Conservation (phyloP, 2,329 filamentous ascomycete species). For the Calonectria montana region DNA sequence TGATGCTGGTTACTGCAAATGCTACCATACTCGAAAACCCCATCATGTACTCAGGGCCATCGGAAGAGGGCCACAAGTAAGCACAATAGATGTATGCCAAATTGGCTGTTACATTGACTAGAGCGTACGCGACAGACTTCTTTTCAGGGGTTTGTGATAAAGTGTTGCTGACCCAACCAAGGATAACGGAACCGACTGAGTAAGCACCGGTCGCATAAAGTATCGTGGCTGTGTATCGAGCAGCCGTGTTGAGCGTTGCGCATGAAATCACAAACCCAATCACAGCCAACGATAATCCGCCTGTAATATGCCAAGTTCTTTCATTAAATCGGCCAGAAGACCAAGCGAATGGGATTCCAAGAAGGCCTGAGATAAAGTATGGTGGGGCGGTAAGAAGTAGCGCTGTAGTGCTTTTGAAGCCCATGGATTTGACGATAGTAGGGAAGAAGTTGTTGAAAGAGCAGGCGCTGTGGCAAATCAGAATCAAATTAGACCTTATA, state of each 20-base stretch:
- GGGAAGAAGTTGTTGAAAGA: background rate
- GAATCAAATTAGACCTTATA: background rate
- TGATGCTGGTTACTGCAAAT: background rate
- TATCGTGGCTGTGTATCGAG: background rate
- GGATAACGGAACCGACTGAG: background rate
- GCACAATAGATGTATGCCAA: background rate
- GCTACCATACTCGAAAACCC: background rate
- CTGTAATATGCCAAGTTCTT: background rate
- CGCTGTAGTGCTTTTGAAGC: background rate
- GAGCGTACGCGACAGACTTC: background rate
- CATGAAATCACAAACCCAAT: background rate
- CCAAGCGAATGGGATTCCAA: background rate
- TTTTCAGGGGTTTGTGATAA: background rate
- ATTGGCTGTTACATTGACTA: background rate
- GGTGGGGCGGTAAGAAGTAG: background rate
- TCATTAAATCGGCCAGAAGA: background rate
- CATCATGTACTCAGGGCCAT: background rate
- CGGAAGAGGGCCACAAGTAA: background rate
- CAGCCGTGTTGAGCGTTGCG: background rate
- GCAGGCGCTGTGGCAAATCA: background rate
- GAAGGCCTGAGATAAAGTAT: background rate
- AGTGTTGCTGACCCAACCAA: background rate
- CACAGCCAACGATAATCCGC: background rate
- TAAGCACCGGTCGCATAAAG: background rate
- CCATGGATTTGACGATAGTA: background rate